Conservation (phyloP, 179 eudicot genomes). For the Amaranthus tricolor region DNA sequence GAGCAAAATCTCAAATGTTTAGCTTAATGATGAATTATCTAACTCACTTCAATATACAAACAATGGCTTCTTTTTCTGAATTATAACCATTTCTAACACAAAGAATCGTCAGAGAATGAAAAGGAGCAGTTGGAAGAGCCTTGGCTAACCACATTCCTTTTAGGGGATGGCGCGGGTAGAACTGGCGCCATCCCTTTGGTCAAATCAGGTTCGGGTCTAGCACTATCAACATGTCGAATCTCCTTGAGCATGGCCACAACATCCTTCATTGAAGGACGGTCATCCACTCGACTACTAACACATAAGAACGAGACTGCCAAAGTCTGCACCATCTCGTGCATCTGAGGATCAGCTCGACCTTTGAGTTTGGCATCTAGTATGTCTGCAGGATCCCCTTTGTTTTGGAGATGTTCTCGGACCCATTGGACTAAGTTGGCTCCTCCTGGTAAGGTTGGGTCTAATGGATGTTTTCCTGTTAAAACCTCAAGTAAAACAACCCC, state of each 20-base stretch:
- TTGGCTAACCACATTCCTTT: constrained; percentile 44
- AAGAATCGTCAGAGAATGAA: constrained; percentile 78
- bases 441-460: constrained; percentile 81
- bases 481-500: constrained; percentile 88
- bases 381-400: constrained; percentile 59
- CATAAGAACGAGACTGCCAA: constrained; percentile 78
- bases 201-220: constrained; percentile 44
- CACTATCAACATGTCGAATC: constrained; percentile 57
- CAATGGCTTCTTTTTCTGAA: constrained; percentile 13
- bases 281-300: constrained; percentile 53
- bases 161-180: constrained; percentile 43
- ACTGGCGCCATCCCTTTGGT: constrained; percentile 42
- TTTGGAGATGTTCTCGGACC: constrained; percentile 73
- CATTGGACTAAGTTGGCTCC: constrained; percentile 79
- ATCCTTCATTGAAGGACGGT: constrained; percentile 89
- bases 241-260: constrained; percentile 90
- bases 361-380: constrained; percentile 74
- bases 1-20: constrained; percentile 11
- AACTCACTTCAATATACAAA: constrained; percentile 35
- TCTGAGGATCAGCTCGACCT: constrained; percentile 78
- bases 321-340: constrained; percentile 89
- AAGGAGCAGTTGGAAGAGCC: constrained; percentile 89
- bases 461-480: constrained; percentile 82
- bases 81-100: constrained; percentile 28
- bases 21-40: constrained; percentile 11